Evolutionary conservation across 805 yeast genomes (phyloP).

Genomic region (Spathaspora girioi): DNA sequence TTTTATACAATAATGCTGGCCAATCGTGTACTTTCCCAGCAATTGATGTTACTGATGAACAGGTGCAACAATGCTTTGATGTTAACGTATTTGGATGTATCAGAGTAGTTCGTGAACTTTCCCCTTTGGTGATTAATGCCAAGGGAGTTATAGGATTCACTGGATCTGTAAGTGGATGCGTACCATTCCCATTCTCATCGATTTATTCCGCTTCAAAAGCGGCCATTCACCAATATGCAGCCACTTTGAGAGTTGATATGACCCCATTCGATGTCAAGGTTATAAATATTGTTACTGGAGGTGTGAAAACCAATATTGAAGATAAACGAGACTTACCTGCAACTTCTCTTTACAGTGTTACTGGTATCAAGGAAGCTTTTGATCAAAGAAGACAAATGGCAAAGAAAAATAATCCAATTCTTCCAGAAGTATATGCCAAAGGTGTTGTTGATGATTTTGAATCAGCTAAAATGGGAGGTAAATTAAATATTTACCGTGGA

Average conservation of each 20-base stretch:
- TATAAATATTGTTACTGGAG: conserved; percentile 69
- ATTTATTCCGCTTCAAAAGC: conserved; percentile 69
- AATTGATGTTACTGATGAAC: conserved; percentile 57
- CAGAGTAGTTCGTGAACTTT: conserved; percentile 56
- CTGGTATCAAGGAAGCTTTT: conserved; percentile 50
- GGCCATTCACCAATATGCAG: conserved; percentile 71
- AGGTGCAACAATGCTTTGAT: conserved; percentile 47
- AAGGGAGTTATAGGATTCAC: conserved; percentile 71
- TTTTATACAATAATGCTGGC: conserved; percentile 75
- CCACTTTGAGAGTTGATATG: conserved; percentile 60
- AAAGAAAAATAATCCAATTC: conserved; percentile 53
- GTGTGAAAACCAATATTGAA: conserved; percentile 66
- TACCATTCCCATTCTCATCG: conserved; percentile 69
- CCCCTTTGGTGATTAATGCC: conserved; percentile 53
- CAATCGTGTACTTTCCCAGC: conserved; percentile 72
- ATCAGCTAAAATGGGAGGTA: conserved; percentile 26
- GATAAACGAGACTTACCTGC: conserved; percentile 59
- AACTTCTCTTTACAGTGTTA: conserved; percentile 49
- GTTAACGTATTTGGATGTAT: conserved; percentile 73
- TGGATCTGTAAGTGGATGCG: conserved; percentile 64
- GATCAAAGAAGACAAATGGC: conserved; percentile 57
- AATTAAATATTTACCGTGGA: conserved; percentile 58
- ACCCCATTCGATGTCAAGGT: conserved; percentile 71
- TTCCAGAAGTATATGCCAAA: conserved; percentile 54
- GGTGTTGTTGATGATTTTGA: conserved; percentile 51